Base-by-base conservation (phyloP, 2,329 filamentous ascomycete species). In the Cytospora paraplurivora region DNA sequence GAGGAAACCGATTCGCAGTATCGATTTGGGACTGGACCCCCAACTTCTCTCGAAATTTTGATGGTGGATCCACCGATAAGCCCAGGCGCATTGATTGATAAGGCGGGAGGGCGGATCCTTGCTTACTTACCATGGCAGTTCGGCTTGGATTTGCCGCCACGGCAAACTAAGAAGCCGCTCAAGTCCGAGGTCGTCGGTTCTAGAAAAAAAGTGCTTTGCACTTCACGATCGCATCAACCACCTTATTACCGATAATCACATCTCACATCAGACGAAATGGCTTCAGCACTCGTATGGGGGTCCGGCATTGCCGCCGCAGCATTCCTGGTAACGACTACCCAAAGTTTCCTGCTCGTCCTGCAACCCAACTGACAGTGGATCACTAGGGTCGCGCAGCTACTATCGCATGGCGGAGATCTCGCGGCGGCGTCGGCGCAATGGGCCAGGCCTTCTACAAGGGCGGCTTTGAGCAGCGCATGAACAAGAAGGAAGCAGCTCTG, bases 381-480 rank as follows among this genome's bases (percentile, higher is more conserved):
- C 27, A 59, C 49, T 72, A 97, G 93, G 94, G 95, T 69, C 92
- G 95, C 74, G 94, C 95, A 66, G 94, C 93, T 71, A 85, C 96
- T 47, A 90, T 98, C 72, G 95, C 95, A 70, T 86, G 93, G 76
- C 88, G 93, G 68, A 87, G 92, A 72, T 96, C 90, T 65, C 85
- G 90, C 67, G 90, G 91, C 67, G 89, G 89, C 68, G 82, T 91
- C 55, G 90, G 90, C 69, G 88, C 90, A 41, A 81, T 97, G 70
- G 95, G 95, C 71, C 93, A 93, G 77, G 88, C 93, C 50, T 99
- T 93, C 75, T 98, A 97, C 84, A 99, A 98, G 79, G 95, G 95
- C 70, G 95, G 95, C n/a, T 99, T 99, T 75, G 95, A 99, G 80
- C 83, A 88, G 66, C 91, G 90, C 78, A 99, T 99, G 94, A 97